phyloP scores from a whole-genome alignment of 805 yeast species.

The Isabelozyma rhagii region DNA sequence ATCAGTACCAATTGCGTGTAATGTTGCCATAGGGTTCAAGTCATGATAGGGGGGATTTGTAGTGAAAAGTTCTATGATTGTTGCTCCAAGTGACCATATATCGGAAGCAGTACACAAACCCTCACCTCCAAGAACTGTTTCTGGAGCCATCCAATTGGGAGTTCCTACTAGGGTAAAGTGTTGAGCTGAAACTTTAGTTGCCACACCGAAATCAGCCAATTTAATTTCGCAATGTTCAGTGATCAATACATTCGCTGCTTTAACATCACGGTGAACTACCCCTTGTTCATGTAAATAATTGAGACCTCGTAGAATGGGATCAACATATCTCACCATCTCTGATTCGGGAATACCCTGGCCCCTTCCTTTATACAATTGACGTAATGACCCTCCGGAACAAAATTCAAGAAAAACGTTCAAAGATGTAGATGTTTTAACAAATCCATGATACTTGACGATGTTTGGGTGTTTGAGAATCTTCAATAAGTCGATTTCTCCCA shows the following conservation, averaged over 20 bases:
- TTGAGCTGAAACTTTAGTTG: conserved; percentile 52
- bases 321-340: conserved; percentile 47
- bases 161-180: conserved; percentile 67
- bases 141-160: conserved; percentile 99
- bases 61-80: conserved; percentile 80
- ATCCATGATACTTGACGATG: conserved; percentile 67
- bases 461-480: conserved; percentile 63
- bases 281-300: conserved; percentile 66
- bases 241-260: conserved; percentile 84
- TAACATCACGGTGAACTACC: conserved; percentile 82
- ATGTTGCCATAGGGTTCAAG: conserved; percentile 69
- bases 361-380: conserved; percentile 45
- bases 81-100: conserved; percentile 94
- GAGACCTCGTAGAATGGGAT: conserved; percentile 59
- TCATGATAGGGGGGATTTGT: conserved; percentile 87
- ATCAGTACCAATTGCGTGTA: conserved; percentile 80
- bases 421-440: conserved; percentile 50
- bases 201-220: conserved; percentile 94
- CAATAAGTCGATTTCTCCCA: conserved; percentile 68
- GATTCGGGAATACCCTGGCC: conserved; percentile 56
- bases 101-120: conserved; percentile 89
- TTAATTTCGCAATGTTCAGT: conserved; percentile 68
- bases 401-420: conserved; percentile 63
- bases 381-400: conserved; percentile 60
- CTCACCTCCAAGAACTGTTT: conserved; percentile 72